Base-by-base conservation (phyloP, 2,329 filamentous ascomycete genomes). In the Penicillium palitans region DNA sequence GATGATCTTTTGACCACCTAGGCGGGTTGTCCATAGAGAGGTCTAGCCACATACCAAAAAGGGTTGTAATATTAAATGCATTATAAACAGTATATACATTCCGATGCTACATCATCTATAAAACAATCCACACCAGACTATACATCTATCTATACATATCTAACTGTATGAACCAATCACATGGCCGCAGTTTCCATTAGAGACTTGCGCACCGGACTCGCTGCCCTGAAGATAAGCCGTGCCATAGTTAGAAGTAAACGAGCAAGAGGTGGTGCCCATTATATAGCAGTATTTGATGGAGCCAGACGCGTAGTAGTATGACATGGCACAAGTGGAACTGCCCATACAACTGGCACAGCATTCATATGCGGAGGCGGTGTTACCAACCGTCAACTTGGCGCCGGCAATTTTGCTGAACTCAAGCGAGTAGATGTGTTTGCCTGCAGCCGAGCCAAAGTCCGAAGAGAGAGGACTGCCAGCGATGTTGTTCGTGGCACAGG, bases 401-500 rank as follows among this genome's bases (percentile, higher is more conserved):
- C 50, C 50, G 5, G 40, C 2, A 21, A 52, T 10, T 6, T 52
- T 4, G n/a, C 6, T n/a, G 19, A 52, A 25, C 29, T 31, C 25
- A 3, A 58, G 6, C 12, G 21, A 8, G 10, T 35, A 29, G 8
- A 58, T 40, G 21, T 50, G 45, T 15, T 55, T 27, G 3, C 56
- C 56, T 27, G 31, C 51, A 2, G 21, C n/a, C 10, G 13, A 9
- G 41, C 57, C 52, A 25, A 24, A 59, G 25, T 59, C 52, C 12
- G 52, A 45, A 39, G 52, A 55, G 24, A 59, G 53, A 52, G 57
- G 52, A 40, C 2, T 7, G 8, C 27, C 17, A 9, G 57, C 57
- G 17, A 59, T 52, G 47, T 59, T 59, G 42, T 55, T 55, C 24
- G 57, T 47, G 7, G 57, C 57, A 27, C 57, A 59, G 6, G 57